Evolutionary conservation across 108 stramenopile species (phyloP).

Genomic region (Thalassiosira profunda): DNA sequence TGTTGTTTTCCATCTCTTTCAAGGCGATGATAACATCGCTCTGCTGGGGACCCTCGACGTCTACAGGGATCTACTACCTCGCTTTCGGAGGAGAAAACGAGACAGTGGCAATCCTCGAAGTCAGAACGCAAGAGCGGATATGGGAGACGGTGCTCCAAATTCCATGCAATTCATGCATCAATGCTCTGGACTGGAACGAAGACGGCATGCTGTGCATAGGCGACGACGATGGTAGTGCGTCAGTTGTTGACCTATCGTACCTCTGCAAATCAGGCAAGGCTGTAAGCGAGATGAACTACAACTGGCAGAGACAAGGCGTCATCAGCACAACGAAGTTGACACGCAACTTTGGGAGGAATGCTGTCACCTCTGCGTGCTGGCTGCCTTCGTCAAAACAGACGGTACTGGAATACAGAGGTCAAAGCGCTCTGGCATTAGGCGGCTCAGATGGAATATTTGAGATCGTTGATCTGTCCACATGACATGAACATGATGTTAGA

Average conservation of each 20-base stretch:
- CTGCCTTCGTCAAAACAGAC: conserved; percentile 47
- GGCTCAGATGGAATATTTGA: conserved; percentile 78
- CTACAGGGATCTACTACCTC: conserved; percentile 62
- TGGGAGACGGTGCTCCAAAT: conserved; percentile 73
- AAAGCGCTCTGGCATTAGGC: conserved; percentile 65
- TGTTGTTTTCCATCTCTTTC: conserved; percentile 53
- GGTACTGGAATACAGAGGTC: too few relatives aligned
- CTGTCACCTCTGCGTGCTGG: conserved; percentile 66
- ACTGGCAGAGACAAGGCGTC: conserved; percentile 76
- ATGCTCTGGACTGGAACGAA: conserved; percentile 67
- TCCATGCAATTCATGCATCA: conserved; percentile 46
- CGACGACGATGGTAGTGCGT: conserved; percentile 63
- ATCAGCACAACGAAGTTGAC: conserved; percentile 76
- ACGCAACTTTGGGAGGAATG: conserved; percentile 57
- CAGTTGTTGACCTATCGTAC: conserved; percentile 69
- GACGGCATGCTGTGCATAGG: conserved; percentile 66
- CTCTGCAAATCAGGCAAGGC: conserved; percentile 66
- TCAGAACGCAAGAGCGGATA: conserved; percentile 58
- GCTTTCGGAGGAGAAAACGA: conserved; percentile 74
- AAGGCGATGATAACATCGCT: conserved; percentile 50
- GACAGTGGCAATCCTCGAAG: conserved; percentile 58
- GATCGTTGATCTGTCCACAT: conserved; percentile 66
- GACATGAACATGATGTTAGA: neutral
- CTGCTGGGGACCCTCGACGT: conserved; percentile 65
- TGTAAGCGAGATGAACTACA: conserved; percentile 82